These are phyloP conservation scores for Boechera divaricarpa DNA, from an alignment of 345 rosid species.

Conservation along the genomic window DNA sequence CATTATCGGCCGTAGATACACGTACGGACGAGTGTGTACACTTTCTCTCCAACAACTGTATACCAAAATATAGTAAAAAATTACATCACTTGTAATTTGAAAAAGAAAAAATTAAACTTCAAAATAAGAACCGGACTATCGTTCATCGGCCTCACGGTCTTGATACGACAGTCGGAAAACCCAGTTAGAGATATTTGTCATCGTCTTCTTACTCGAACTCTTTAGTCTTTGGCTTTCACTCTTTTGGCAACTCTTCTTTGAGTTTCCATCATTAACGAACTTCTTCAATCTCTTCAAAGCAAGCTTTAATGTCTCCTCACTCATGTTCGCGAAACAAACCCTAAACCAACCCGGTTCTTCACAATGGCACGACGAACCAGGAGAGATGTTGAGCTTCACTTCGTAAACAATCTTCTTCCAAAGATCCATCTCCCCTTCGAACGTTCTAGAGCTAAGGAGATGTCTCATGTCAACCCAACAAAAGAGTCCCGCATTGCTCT, in stretches of 20 bases:
- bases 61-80: constrained; percentile 34
- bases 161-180: constrained; percentile 69
- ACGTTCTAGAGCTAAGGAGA: constrained; percentile 60
- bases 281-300: constrained; percentile 61
- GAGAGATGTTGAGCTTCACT: constrained; percentile 59
- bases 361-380: constrained; percentile 82
- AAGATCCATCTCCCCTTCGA: constrained; percentile 72
- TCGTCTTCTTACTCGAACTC: constrained; percentile 46
- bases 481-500: constrained; percentile 71
- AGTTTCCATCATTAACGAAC: constrained; percentile 44
- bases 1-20: no score
- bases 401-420: constrained; percentile 77
- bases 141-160: constrained; percentile 58
- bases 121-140: constrained; percentile 39
- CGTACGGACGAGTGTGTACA: not conserved
- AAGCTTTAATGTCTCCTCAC: constrained; percentile 56
- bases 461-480: constrained; percentile 85
- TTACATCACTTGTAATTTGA: not conserved
- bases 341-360: constrained; percentile 57
- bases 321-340: constrained; percentile 39
- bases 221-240: constrained; percentile 45
- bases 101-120: not conserved
- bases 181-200: constrained; percentile 54
- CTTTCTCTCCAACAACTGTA: constrained; percentile 19
- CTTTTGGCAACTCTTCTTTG: constrained; percentile 27